phyloP scores from a whole-genome alignment of 352 stramenopile genomes.

The Phytopythium kandeliae region DNA sequence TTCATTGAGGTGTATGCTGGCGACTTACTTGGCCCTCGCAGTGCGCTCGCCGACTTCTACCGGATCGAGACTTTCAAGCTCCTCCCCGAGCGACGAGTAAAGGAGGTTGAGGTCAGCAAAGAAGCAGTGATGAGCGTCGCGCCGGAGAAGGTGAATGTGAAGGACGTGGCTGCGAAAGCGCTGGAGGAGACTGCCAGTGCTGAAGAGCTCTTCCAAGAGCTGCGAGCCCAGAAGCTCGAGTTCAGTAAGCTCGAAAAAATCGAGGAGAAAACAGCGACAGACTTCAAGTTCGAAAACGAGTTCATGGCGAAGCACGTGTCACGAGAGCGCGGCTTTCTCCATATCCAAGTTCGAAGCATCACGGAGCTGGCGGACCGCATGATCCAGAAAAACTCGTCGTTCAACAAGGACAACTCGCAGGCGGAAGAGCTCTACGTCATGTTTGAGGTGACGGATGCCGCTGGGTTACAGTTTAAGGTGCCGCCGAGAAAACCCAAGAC shows the following conservation, averaged over 20 bases:
- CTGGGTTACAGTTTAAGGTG: conserved; percentile 13
- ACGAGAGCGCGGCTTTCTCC: conserved; percentile 26
- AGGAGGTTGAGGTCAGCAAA: conserved; percentile 26
- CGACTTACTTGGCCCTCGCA: conserved; percentile 28
- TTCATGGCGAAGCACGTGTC: conserved; percentile 24
- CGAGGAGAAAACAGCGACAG: conserved; percentile 13
- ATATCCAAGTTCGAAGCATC: conserved; percentile 32
- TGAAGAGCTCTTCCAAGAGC: conserved; percentile 44
- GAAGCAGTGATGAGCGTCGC: conserved; percentile 39
- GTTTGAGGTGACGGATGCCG: conserved; percentile 30
- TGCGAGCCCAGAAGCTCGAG: conserved; percentile 30
- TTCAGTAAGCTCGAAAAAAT: conserved; percentile 46
- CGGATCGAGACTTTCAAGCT: conserved; percentile 57
- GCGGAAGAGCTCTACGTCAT: conserved; percentile 42
- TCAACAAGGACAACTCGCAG: conserved; percentile 18
- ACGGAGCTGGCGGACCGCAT: conserved; percentile 31
- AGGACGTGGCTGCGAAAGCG: conserved; percentile 32
- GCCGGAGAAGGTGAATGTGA: conserved; percentile 43
- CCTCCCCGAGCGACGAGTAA: conserved; percentile 26
- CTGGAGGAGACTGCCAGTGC: conserved; percentile 34
- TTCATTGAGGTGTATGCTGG: conserved; percentile 42
- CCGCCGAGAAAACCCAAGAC: conserved; percentile 5
- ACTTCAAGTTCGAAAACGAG: conserved; percentile 21
- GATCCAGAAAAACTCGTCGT: conserved; percentile 18
- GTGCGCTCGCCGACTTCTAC: conserved; percentile 44